Base-by-base conservation (phyloP, 2,329 filamentous ascomycete genomes). In the Pyrenophora tritici-repentis region DNA sequence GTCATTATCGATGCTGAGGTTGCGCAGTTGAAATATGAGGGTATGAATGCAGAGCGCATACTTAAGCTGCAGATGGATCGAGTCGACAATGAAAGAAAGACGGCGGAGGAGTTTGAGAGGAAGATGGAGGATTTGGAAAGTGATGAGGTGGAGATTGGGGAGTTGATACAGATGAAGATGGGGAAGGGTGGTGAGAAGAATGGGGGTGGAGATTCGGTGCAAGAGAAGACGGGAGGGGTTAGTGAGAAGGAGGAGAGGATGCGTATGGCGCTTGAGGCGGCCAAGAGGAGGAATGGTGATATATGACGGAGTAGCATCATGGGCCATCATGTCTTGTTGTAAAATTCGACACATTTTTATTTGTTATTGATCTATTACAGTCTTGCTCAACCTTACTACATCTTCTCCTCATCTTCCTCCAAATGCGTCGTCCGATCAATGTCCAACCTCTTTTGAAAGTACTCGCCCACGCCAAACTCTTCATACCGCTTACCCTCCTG, bases 1-100 rank as follows among this genome's bases (percentile, higher is more conserved):
- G 76, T 79, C 1, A 79, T 82, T 50, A 79, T 81, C 44, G 76
- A 78, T 38, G 76, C 82, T 16, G 79, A 80, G n/a, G 78, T 83
- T 42, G 79, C 80, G 31, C 77, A 81, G 59, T 81, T 80, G 2
- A 75, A 71, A 43, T 73, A 79, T 14, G 73, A 78, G 14, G 74
- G 76, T 40, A 73, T 76, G 0, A 73, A 76, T 16, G 50, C 70
- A 3, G 76, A 68, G 12, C 72, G 66, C 13, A 66, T 81, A 18
- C 64, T 71, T 24, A 68, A 74, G n/a, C 45, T 64, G 53, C 79
- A 58, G 42, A 47, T 55, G 6, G 65, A 69, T 41, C 72, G 78
- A 47, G 56, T 55, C 16, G 66, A 66, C 1, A 62, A 66, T 7
- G 70, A 71, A 53, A 59, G 59, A 22, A 67, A 69, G 46, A 44